Base-by-base conservation (phyloP, 129 eudicot species). In the Chrysanthemum seticuspe region DNA sequence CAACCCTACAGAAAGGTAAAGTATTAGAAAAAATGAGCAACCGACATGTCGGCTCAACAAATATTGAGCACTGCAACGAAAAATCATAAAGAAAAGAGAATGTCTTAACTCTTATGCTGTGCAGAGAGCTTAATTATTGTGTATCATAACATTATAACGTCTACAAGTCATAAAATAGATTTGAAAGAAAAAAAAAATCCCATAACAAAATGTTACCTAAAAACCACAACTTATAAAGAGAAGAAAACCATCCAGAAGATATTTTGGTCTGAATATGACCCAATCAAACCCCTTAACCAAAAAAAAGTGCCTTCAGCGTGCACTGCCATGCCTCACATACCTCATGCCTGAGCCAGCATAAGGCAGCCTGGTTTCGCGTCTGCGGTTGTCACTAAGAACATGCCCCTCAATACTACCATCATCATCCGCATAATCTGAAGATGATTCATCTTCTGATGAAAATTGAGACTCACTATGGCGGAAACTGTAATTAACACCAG, bases 91-190 rank as follows among this genome's bases (percentile, higher is more conserved):
- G 14, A 8, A 21, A 8, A 60, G 8, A 58, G 49, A 25, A 19
- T 3, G 70, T 78, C 54, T 27, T 27, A 51, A 57, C 57, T 45
- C 70, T 49, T 31, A 51, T 44, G 61, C 62, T 78, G 82, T 78
- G 82, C 78, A 72, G 10, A 52, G 58, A 55, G 52, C 36, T 47
- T 53, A 21, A 71, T 78, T 76, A 76, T 76, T 67, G 44, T 45
- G 48, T 50, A n/a, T 59, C 21, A 10, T 50, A 64, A 7, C 21
- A 74, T 44, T 70, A 60, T 10, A 61, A 50, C 23, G 57, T 77
- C 76, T 62, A 69, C 52, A 70, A 40, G 47, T 70, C 71, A 21
- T 58, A 50, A 62, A 68, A 62, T 21, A 12, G 70, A 73, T 51
- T 40, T 40, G 10, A 14, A 53, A 52, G 11, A 0, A 13, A 11